Evolutionary conservation across 2,329 filamentous ascomycete species (phyloP).

Genomic region (Colletotrichum sp.): DNA sequence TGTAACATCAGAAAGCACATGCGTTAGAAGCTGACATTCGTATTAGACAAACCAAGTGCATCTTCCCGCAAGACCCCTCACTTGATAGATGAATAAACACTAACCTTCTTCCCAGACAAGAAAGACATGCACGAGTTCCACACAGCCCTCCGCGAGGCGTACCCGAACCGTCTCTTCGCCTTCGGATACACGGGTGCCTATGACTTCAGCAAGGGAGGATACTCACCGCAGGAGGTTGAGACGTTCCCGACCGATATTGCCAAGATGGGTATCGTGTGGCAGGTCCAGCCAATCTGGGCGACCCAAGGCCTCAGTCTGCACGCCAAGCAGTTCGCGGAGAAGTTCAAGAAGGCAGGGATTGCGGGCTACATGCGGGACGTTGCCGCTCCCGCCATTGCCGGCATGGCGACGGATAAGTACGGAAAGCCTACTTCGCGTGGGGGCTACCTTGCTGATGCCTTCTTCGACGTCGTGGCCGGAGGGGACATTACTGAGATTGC

Average conservation of each 20-base stretch:
- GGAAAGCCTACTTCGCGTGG: not conserved
- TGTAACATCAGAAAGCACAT: not conserved
- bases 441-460: not conserved
- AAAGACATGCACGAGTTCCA: conserved; percentile 40
- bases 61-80: not conserved
- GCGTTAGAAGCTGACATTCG: not conserved
- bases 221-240: conserved; percentile 32
- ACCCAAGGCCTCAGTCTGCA: conserved; percentile 37
- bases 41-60: not conserved
- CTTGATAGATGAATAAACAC: not conserved
- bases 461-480: not conserved
- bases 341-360: conserved; percentile 26
- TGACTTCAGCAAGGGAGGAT: conserved; percentile 37
- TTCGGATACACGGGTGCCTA: conserved; percentile 43
- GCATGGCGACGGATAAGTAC: not conserved
- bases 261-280: conserved; percentile 41
- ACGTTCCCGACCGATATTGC: conserved; percentile 35
- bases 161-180: conserved; percentile 38
- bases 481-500: not conserved
- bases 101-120: conserved; percentile 36
- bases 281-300: conserved; percentile 44
- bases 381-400: not conserved
- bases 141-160: conserved; percentile 33
- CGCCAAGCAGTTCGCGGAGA: conserved; percentile 34
- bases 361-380: not conserved